These are phyloP conservation scores for Balakata baccata DNA, from an alignment of 345 rosid genomes.

Conservation along the genomic window DNA sequence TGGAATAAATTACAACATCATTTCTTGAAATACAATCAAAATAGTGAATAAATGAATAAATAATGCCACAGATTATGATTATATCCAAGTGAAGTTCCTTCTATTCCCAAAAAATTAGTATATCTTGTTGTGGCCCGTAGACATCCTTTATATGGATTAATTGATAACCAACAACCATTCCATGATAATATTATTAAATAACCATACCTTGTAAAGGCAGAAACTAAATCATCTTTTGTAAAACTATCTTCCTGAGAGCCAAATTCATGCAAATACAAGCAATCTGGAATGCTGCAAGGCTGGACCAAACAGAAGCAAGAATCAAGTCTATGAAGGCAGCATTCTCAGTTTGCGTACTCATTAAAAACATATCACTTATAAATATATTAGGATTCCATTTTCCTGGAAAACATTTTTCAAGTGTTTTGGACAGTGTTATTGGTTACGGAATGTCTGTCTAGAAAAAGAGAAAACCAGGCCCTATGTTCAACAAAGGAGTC, in stretches of 20 bases:
- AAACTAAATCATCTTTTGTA: slow-evolving; percentile 31
- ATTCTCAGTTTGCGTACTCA: not conserved
- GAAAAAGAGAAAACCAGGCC: not conserved
- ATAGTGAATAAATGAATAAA: not conserved
- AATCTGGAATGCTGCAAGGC: slow-evolving; percentile 34
- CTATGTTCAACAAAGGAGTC: not conserved
- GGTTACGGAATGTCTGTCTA: not conserved
- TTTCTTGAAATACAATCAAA: not conserved
- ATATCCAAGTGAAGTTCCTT: not conserved
- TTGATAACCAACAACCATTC: not conserved
- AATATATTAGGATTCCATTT: not conserved
- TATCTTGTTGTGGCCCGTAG: not conserved
- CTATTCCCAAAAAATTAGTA: not conserved
- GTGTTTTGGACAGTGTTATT: not conserved
- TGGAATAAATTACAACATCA: not conserved
- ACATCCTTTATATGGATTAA: not conserved
- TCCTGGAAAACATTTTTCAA: not conserved
- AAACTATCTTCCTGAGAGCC: slow-evolving; percentile 31
- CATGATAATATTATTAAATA: not conserved
- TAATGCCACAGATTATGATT: not conserved
- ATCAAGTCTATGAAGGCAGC: not conserved
- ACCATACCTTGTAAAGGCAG: slow-evolving; percentile 30
- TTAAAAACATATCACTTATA: not conserved
- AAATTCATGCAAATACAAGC: slow-evolving; percentile 32
- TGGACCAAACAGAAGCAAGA: slow-evolving; percentile 18